phyloP scores from a whole-genome alignment of 2,329 filamentous ascomycete genomes.

The Fonsecaea monophora region DNA sequence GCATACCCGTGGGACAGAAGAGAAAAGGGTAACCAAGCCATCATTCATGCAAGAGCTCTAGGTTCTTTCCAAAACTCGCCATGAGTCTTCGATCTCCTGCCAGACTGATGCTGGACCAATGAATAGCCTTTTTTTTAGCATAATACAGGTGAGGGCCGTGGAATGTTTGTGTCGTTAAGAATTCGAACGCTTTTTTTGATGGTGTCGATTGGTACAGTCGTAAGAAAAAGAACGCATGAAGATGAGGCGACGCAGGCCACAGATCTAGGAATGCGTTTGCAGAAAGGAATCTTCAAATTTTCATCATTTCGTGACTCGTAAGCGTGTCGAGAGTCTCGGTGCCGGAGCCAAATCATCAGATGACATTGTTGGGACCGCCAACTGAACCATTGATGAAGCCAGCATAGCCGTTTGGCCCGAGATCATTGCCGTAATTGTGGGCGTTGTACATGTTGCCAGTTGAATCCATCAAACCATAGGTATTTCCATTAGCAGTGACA shows the following conservation, averaged over 20 bases:
- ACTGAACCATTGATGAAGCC: conserved; percentile 30
- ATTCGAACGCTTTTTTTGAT: conserved; percentile 27
- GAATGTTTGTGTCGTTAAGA: conserved; percentile 29
- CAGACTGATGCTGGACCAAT: conserved; percentile 37
- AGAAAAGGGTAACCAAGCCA: conserved; percentile 28
- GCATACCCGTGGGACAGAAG: conserved; percentile 12
- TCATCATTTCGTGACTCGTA: conserved; percentile 39
- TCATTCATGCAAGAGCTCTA: conserved; percentile 32
- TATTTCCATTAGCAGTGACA: conserved; percentile 27
- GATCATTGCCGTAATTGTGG: conserved; percentile 30
- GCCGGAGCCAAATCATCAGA: conserved; percentile 26
- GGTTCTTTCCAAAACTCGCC: conserved; percentile 22
- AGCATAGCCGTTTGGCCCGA: conserved; percentile 32
- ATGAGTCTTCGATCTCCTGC: conserved; percentile 31
- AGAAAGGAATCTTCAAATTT: conserved; percentile 28
- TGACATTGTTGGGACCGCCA: conserved; percentile 31
- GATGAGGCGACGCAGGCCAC: conserved; percentile 10
- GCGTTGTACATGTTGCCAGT: conserved; percentile 34
- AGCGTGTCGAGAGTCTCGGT: conserved; percentile 21
- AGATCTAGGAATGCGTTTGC: conserved; percentile 26
- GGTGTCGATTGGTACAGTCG: conserved; percentile 33
- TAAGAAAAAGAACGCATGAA: conserved; percentile 22
- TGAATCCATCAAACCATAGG: conserved; percentile 30
- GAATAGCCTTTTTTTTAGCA: conserved; percentile 23
- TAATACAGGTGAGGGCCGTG: conserved; percentile 36